These are phyloP conservation scores for Pholiota conissans DNA, from an alignment of 768 basidiomycete species.

Conservation along the genomic window DNA sequence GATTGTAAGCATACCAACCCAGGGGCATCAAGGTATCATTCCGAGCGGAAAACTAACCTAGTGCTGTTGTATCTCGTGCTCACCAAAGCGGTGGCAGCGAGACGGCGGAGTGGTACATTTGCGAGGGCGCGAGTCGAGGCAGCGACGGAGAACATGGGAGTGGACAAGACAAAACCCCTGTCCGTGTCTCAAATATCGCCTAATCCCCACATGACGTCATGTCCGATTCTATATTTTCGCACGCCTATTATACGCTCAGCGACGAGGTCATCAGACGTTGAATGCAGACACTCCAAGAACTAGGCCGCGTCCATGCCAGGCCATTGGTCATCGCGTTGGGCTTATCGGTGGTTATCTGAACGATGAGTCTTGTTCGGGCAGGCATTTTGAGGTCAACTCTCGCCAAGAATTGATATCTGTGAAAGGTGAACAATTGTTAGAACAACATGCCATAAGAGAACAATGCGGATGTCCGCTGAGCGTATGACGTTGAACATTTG, in stretches of 20 bases:
- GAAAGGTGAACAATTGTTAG: too few species aligned
- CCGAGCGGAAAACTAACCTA: slow-evolving; percentile 29
- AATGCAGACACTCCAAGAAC: background rate
- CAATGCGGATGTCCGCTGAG: too few species aligned
- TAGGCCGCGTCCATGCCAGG: background rate
- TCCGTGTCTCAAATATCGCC: slow-evolving; percentile 8
- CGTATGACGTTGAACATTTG: too few species aligned
- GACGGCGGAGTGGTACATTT: background rate
- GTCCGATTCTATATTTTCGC: background rate
- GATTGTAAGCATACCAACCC: background rate
- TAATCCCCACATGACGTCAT: slow-evolving; percentile 11
- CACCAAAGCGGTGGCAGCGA: background rate
- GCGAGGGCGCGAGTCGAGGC: slow-evolving; percentile 13
- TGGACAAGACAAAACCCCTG: slow-evolving; percentile 3
- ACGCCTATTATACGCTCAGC: background rate
- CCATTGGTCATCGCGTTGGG: background rate
- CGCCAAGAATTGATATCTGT: too few species aligned
- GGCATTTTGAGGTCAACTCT: too few species aligned
- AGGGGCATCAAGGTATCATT: too few species aligned
- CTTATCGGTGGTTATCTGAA: too few species aligned
- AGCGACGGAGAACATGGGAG: slow-evolving; percentile 10
- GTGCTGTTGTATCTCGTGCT: slow-evolving; percentile 18
- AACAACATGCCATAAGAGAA: too few species aligned
- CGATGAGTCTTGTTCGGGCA: too few species aligned
- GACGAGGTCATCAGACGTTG: background rate